Conservation (phyloP, 371 early-diverging fungal species). For the Agmasoma carcini region DNA sequence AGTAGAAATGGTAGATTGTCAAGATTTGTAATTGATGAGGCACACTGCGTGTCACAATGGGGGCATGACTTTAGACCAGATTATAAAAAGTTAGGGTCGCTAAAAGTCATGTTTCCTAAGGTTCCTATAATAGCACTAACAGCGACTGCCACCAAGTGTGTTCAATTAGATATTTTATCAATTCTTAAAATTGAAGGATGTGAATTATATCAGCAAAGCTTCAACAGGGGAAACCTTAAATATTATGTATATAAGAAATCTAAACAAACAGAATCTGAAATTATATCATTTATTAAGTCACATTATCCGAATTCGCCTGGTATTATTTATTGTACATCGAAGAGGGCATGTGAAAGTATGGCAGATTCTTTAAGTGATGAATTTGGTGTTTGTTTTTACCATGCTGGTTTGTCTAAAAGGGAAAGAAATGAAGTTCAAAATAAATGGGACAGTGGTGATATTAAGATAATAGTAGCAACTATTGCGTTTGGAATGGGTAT, state of each 20-base stretch:
- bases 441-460: constrained; percentile 64
- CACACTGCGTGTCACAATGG: constrained; percentile 89
- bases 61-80: constrained; percentile 73
- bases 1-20: constrained; percentile 12
- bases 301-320: constrained; percentile 64
- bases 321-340: constrained; percentile 83
- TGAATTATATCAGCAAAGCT: constrained; percentile 57
- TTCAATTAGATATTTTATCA: constrained; percentile 57
- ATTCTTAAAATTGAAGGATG: constrained; percentile 33
- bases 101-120: constrained; percentile 60
- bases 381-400: constrained; percentile 64
- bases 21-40: constrained; percentile 90
- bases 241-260: constrained; percentile 63
- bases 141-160: constrained; percentile 81
- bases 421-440: constrained; percentile 69
- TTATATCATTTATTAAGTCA: constrained; percentile 61
- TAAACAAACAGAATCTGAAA: constrained; percentile 58
- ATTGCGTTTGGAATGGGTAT: constrained; percentile 77
- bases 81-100: constrained; percentile 44
- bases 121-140: constrained; percentile 91
- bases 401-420: constrained; percentile 73
- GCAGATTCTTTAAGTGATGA: constrained; percentile 57
- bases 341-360: constrained; percentile 70
- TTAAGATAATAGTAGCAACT: constrained; percentile 86
- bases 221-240: constrained; percentile 37